phyloP scores from a whole-genome alignment of 768 basidiomycete species.

The Mycena amicta region DNA sequence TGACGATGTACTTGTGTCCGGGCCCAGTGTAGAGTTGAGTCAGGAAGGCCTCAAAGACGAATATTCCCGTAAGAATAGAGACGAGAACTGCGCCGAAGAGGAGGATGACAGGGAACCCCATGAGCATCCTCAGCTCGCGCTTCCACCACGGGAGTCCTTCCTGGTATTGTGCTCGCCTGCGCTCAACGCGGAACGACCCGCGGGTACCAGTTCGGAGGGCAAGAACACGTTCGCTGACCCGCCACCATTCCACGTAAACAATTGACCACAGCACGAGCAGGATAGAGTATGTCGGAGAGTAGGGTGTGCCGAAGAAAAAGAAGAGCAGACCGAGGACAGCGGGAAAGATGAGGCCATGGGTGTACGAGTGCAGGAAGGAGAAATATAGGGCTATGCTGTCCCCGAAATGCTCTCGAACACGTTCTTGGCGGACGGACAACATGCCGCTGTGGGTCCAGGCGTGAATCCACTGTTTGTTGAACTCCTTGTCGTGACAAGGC shows the following conservation, averaged over 20 bases:
- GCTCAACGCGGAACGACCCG: slow-evolving; percentile 77
- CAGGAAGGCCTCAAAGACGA: slow-evolving; percentile 89
- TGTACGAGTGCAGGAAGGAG: slow-evolving; percentile 84
- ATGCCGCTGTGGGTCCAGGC: slow-evolving; percentile 71
- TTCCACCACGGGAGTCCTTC: slow-evolving; percentile 71
- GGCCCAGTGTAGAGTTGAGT: slow-evolving; percentile 87
- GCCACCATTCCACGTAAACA: slow-evolving; percentile 90
- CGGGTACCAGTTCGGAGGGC: slow-evolving; percentile 81
- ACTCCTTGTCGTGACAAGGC: slow-evolving; percentile 80
- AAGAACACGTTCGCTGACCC: slow-evolving; percentile 81
- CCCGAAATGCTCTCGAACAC: slow-evolving; percentile 82
- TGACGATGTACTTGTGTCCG: slow-evolving; percentile 74
- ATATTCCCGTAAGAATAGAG: slow-evolving; percentile 76
- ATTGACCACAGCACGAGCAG: slow-evolving; percentile 84
- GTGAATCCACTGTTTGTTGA: slow-evolving; percentile 79
- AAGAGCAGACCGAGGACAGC: slow-evolving; percentile 68
- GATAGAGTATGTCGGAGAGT: slow-evolving; percentile 76
- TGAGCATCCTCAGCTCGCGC: slow-evolving; percentile 66
- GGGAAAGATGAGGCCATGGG: slow-evolving; percentile 76
- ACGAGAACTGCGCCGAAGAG: slow-evolving; percentile 72
- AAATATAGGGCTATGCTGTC: slow-evolving; percentile 88
- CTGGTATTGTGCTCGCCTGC: slow-evolving; percentile 61
- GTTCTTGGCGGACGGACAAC: slow-evolving; percentile 64
- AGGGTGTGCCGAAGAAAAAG: slow-evolving; percentile 71
- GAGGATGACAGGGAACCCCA: slow-evolving; percentile 72